phyloP scores from a whole-genome alignment of 345 rosid genomes.

The Citrus sp. region DNA sequence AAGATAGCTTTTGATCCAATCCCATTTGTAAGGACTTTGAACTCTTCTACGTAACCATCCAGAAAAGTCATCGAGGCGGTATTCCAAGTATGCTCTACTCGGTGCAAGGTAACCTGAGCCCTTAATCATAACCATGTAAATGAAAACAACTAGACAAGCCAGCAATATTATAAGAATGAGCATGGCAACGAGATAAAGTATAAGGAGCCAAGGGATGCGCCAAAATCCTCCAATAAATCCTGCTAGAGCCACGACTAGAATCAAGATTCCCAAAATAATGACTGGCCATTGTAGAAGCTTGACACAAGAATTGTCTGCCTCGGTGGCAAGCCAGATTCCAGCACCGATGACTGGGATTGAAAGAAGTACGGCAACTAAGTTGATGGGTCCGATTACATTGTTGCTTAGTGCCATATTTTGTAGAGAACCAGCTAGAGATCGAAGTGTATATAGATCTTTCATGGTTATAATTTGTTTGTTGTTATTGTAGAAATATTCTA shows the following conservation, averaged over 20 bases:
- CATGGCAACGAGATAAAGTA: conserved; percentile 72
- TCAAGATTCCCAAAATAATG: conserved; percentile 66
- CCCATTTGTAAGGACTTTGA: conserved; percentile 75
- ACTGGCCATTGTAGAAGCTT: conserved; percentile 92
- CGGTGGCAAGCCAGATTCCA: conserved; percentile 81
- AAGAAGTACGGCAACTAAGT: conserved; percentile 82
- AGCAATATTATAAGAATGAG: conserved; percentile 64
- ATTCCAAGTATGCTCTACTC: conserved; percentile 74
- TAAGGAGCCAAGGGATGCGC: conserved; percentile 78
- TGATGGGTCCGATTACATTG: conserved; percentile 77
- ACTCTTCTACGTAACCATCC: conserved; percentile 77
- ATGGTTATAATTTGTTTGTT: neutral
- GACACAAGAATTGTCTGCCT: conserved; percentile 79
- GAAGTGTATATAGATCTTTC: neutral
- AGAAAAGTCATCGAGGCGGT: conserved; percentile 68
- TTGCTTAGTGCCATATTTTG: conserved; percentile 71
- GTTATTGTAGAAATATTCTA: neutral
- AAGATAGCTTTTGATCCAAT: conserved; percentile 63
- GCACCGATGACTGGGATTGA: conserved; percentile 82
- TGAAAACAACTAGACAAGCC: conserved; percentile 56
- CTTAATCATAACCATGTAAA: conserved; percentile 68
- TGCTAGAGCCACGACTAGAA: conserved; percentile 60
- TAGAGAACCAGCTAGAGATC: neutral
- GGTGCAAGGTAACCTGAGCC: conserved; percentile 84
- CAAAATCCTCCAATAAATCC: conserved; percentile 90